Percentiles rank a stretch among this genome's conserved stretches.
These are phyloP conservation scores for Macadamia integrifolia DNA, from an alignment of 164 flowering plant genomes.

Conservation along the genomic window DNA sequence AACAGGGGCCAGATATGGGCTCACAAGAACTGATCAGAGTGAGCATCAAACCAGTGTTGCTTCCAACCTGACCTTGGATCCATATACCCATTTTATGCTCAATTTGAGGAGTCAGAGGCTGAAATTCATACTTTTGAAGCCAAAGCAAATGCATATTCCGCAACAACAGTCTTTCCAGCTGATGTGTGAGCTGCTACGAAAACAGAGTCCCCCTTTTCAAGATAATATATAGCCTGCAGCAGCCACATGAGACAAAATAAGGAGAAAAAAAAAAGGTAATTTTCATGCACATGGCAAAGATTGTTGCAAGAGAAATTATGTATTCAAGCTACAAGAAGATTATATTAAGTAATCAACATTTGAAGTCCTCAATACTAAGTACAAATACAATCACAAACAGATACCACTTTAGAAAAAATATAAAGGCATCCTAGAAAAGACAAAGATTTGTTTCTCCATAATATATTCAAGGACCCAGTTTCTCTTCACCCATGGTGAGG, in stretches of 20 bases:
- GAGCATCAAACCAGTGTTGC: no score
- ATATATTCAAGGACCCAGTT: no score
- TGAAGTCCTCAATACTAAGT: background rate
- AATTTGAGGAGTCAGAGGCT: background rate
- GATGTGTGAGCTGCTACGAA: constrained; percentile 99
- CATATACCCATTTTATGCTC: no score
- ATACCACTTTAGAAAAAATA: background rate
- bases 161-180: constrained; percentile 98
- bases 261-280: background rate
- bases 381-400: no score
- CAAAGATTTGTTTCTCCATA: background rate
- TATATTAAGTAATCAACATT: background rate
- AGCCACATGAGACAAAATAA: background rate
- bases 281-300: background rate
- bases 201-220: constrained; percentile 95
- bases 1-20: no score
- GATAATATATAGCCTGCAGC: constrained; percentile 82
- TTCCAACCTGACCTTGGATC: no score
- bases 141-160: constrained; percentile 98
- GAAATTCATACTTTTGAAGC: constrained; percentile 64
- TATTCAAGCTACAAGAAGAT: background rate
- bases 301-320: background rate
- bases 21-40: no score
- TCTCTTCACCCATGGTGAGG: no score
- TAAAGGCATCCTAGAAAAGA: background rate